Evolutionary conservation across 176 grass and related monocot species (phyloP).

Genomic region (Avena sativa): DNA sequence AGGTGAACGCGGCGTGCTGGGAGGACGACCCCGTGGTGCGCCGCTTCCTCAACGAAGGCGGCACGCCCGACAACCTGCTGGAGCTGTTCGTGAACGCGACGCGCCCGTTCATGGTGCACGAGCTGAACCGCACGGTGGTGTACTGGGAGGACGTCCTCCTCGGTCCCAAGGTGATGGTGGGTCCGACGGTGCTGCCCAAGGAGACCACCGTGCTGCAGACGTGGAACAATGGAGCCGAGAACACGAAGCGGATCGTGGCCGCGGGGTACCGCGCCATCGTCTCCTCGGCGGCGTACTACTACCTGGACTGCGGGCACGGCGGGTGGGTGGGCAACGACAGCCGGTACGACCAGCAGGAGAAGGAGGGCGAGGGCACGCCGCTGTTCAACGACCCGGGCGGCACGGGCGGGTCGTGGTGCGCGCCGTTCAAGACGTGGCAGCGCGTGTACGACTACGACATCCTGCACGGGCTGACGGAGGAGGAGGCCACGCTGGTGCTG

Average conservation of each 20-base stretch:
- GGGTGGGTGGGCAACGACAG: constrained; percentile 94
- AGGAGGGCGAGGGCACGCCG: constrained; percentile 58
- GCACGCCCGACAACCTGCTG: constrained; percentile 71
- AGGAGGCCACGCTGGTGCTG: constrained; percentile 68
- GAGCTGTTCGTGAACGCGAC: constrained; percentile 86
- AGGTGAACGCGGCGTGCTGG: constrained; percentile 97
- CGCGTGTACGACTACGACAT: constrained; percentile 98
- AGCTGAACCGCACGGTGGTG: constrained; percentile 86
- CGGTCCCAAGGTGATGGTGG: constrained; percentile 60
- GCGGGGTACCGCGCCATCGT: constrained; percentile 88
- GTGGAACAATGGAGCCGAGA: constrained; percentile 89
- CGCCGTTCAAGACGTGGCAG: constrained; percentile 95
- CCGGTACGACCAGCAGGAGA: constrained; percentile 88
- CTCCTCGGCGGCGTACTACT: constrained; percentile 88
- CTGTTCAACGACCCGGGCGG: constrained; percentile 91
- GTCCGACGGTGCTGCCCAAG: constrained; percentile 53
- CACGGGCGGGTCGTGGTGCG: constrained; percentile 91
- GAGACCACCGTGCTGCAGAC: constrained; percentile 94
- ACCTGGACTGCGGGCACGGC: constrained; percentile 96
- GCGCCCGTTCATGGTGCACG: constrained; percentile 61
- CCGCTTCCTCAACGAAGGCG: constrained; percentile 62
- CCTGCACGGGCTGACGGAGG: constrained; percentile 76
- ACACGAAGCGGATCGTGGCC: constrained; percentile 84
- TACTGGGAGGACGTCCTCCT: constrained; percentile 98
- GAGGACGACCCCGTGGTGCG: constrained; percentile 66